Base-by-base conservation (phyloP, 306 rosid genomes). In the Lathyrus sativus region DNA sequence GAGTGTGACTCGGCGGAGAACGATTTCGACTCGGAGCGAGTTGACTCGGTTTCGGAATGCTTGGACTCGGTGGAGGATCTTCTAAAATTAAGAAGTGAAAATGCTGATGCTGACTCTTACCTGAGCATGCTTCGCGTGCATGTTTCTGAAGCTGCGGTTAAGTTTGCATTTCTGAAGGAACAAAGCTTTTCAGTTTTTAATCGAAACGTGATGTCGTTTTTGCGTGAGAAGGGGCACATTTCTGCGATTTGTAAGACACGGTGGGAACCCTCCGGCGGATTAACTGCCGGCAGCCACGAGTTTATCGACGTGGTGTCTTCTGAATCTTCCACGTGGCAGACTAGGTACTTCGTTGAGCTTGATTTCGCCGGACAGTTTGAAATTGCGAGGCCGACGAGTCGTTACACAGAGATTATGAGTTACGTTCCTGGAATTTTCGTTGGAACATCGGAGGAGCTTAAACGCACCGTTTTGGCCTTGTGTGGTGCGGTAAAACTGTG, bases 221-320 rank as follows among this genome's bases (percentile, higher is more conserved):
- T 92, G 19, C 74, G 88, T 0, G 86, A 80, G 2, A 65, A 61
- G 1, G 91, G 91, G 0, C 79, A 88, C 86, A 86, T 86, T 86
- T 96, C 93, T 2, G 98, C 91, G 60, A 69, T 88, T 7, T 92
- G 98, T 73, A 92, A 89, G 70, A 83, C 89, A 9, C 77, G 75
- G 38, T 92, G 98, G 98, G 80, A 76, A 1, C 74, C 87, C 10
- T 61, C 88, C 13, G 73, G 76, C 1, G 78, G 80, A 0, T 13
- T 67, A 22, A 79, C 89, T 2, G 79, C 87, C 15, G 98, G 96
- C 0, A 70, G 13, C 75, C 67, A 92, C 51, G 91, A 92, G 38
- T 92, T 88, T 68, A 82, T 92, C 55, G 98, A 92, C 66, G 91
- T 84, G 56, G 65, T 79, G 3, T 69, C 63, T 17, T 71, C 87